These are phyloP conservation scores for Bertia moriformis DNA, from an alignment of 2,329 filamentous ascomycete genomes.

Conservation along the genomic window DNA sequence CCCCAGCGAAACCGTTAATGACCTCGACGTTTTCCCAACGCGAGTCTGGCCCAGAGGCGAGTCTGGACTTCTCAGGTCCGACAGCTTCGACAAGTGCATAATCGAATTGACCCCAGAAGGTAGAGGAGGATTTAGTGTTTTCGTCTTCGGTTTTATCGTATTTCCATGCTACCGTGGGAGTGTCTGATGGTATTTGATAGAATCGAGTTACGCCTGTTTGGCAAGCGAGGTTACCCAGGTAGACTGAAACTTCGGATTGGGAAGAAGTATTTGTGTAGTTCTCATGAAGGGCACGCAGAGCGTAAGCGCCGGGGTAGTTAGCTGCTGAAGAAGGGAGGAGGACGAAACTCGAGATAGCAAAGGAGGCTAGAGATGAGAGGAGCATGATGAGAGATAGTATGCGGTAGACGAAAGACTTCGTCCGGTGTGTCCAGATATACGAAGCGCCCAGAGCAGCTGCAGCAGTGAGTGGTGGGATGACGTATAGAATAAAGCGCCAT, in stretches of 20 bases:
- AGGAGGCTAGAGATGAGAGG: conserved; percentile 27
- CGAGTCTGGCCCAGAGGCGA: neutral
- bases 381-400: conserved; percentile 29
- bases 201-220: conserved; percentile 1
- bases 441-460: conserved; percentile 35
- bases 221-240: conserved; percentile 1
- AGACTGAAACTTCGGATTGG: neutral
- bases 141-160: conserved; percentile 1
- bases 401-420: conserved; percentile 30
- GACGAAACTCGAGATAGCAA: conserved; percentile 29
- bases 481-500: conserved; percentile 52
- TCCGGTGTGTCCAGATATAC: conserved; percentile 35
- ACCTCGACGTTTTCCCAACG: neutral
- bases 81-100: neutral
- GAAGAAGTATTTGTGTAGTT: neutral
- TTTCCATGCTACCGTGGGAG: neutral
- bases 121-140: neutral
- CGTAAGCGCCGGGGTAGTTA: conserved; percentile 48
- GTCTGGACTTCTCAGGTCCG: neutral
- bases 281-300: conserved; percentile 16
- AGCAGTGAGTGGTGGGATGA: conserved; percentile 39
- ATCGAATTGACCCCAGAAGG: neutral
- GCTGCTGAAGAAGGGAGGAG: conserved; percentile 37
- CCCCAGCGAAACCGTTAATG: neutral
- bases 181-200: neutral